Evolutionary conservation across 768 basidiomycete genomes (phyloP).

Genomic region (Arthromyces matolae): DNA sequence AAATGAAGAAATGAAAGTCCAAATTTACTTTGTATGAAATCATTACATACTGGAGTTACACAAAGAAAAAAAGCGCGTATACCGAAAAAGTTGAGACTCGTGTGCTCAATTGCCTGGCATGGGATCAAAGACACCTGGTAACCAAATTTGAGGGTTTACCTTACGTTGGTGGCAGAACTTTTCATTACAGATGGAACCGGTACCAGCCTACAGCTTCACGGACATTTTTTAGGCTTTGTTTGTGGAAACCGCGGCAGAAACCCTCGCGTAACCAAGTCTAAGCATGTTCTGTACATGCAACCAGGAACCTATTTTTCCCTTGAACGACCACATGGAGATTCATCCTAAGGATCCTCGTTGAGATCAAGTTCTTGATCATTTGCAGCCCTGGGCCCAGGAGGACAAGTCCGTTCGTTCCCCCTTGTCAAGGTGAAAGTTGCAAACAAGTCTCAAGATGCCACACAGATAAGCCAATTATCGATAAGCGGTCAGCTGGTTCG

Average conservation of each 20-base stretch:
- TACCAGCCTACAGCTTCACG: neutral
- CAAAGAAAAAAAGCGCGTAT: no score
- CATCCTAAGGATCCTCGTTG: slow-evolving; percentile 7
- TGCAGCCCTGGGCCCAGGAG: neutral
- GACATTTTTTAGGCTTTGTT: neutral
- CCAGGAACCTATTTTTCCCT: slow-evolving; percentile 11
- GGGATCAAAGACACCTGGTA: no score
- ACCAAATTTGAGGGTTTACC: no score
- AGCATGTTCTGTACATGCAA: slow-evolving; percentile 1
- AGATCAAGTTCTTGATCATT: slow-evolving; percentile 2
- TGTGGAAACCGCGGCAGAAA: slow-evolving; percentile 11
- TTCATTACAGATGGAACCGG: neutral
- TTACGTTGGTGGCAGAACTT: neutral
- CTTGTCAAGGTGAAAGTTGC: slow-evolving; percentile 1
- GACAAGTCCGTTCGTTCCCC: neutral
- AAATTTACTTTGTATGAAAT: no score
- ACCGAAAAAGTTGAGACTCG: no score
- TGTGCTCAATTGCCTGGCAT: no score
- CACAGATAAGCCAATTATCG: slow-evolving; percentile 4
- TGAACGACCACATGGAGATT: neutral
- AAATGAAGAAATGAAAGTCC: no score
- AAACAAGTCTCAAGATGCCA: no score
- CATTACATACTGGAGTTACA: no score
- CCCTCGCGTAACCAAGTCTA: slow-evolving; percentile 8
- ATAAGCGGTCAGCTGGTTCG: slow-evolving; percentile 4